Evolutionary conservation across 345 rosid genomes (phyloP), one percentile per base, ranked within the genome.

Genomic region (Eutrema japonicum): DNA sequence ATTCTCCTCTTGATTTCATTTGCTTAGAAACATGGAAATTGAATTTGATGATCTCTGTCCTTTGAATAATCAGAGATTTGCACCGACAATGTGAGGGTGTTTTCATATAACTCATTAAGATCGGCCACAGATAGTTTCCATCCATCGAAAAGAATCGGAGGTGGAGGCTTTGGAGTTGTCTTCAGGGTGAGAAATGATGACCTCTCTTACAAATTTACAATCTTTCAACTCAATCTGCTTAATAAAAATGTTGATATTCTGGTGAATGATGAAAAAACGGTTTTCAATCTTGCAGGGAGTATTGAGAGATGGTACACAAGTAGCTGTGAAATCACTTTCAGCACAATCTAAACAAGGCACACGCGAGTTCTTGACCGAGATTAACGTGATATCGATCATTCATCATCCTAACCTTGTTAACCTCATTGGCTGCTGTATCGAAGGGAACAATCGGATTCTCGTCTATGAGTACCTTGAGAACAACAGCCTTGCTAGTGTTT

Each of bases 131-230:
- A 56, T 38, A 49, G 75, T 73, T 94, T 91, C 71, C 87, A 86
- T 76, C 89, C 88, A 64, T 76, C 93, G 2, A 85, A 83, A 75
- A 81, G 71, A 76, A 82, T 90, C 5, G 96, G 96, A 7, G 86
- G 83, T 60, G 98, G 98, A 43, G 97, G 95, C 53, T 94, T 78
- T 78, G 98, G 98, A 69, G 95, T 94, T 81, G 97, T 91, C 48
- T 83, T 84, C 57, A 94, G 32, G 95, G 97, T 94, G 57, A 80
- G 82, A 36, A 26, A 57, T n/a, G 18, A 18, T 75, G 18, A 72
- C 29, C 45, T n/a, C 47, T 84, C 14, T 45, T 45, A 16, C 26
- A 22, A 22, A 22, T 22, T 22, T 22, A 22, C 10, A 38, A n/a
- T 40, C 45, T 37, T 30, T 6, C 9, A 29, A 5, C 29, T 42